Base-by-base conservation (phyloP, 108 stramenopile species). In the Thalassiosira profunda region DNA sequence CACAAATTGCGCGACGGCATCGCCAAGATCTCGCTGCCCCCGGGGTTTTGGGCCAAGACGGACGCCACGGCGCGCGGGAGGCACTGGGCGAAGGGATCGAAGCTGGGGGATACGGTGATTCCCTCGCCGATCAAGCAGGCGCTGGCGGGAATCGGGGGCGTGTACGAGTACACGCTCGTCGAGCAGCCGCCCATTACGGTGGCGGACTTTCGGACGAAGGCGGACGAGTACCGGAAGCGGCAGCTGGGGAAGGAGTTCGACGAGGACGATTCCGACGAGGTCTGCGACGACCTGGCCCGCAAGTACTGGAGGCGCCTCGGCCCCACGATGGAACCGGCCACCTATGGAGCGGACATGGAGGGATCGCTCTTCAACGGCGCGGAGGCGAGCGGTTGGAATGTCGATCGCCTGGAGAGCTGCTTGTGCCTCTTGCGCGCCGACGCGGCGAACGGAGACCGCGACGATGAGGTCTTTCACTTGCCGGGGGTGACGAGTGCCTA, bases 301-400 rank as follows among this genome's bases (percentile, higher is more conserved):
- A 81, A 93, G 69, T 98, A 94, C 70, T 98, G 97, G 97, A 90
- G 87, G 68, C 79, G 92, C 11, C 76, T 98, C 23, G 96, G 97
- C 17, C 96, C 97, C 4, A 96, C 93, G 40, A 90, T 92, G 92
- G 84, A 94, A 41, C 86, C 95, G 1, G 78, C 95, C 3, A 59
- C 84, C 54, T 98, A 98, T 64, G 98, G 98, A 5, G 98, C 98
- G 12, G 98, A 98, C 77, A 93, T 96, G 80, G 84, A 91, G 55
- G 98, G 97, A 10, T 80, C 95, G 7, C 81, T 98, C 8, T 98
- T 97, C 76, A 74, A 82, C 12, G 84, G 79, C 30, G 94, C 92
- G 6, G 67, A 76, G 23, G 85, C 91, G 3, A 82, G 70, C 64
- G 90, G 95, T 8, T 98, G 97, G 97, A 96, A 97, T 64, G 70